Conservation (phyloP, 1,284 basidiomycete species). For the Somion occarium region DNA sequence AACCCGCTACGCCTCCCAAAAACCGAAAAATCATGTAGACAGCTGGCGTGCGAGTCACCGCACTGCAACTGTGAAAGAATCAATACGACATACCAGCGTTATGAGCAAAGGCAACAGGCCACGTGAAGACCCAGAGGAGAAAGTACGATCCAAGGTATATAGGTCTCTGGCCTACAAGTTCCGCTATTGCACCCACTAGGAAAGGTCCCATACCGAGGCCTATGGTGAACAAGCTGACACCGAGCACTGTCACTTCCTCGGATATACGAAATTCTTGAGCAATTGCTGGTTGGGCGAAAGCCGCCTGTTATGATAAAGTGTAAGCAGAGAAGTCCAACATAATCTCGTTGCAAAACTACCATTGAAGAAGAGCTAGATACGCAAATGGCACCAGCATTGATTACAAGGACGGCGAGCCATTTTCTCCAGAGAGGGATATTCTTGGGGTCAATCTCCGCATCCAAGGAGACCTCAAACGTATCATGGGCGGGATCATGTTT, state of each 20-base stretch:
- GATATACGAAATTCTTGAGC: conserved; percentile 55
- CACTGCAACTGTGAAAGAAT: too few species aligned
- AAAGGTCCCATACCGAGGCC: conserved; percentile 47
- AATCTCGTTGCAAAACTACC: conserved; percentile 42
- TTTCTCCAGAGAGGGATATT: conserved; percentile 40
- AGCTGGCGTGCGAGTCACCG: too few species aligned
- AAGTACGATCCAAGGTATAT: conserved; percentile 36
- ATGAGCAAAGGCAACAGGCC: conserved; percentile 48
- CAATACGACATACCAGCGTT: conserved; percentile 30
- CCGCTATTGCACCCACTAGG: conserved; percentile 48
- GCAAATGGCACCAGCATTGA: conserved; percentile 52
- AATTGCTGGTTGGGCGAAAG: conserved; percentile 61
- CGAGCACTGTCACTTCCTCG: conserved; percentile 61
- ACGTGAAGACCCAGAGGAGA: conserved; percentile 39
- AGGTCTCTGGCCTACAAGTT: conserved; percentile 41
- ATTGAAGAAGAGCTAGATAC: conserved; percentile 71
- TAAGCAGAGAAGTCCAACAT: not conserved
- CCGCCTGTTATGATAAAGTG: conserved; percentile 38
- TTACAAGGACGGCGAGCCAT: conserved; percentile 54
- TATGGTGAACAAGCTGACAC: conserved; percentile 66
- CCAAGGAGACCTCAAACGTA: conserved; percentile 31
- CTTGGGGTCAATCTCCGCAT: conserved; percentile 50
- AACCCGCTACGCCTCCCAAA: conserved; percentile 61
- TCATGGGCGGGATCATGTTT: conserved; percentile 2
- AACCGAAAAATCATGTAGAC: conserved; percentile 69